These are phyloP conservation scores for Populus hybrid DNA, from an alignment of 441 rosid species.

Conservation along the genomic window DNA sequence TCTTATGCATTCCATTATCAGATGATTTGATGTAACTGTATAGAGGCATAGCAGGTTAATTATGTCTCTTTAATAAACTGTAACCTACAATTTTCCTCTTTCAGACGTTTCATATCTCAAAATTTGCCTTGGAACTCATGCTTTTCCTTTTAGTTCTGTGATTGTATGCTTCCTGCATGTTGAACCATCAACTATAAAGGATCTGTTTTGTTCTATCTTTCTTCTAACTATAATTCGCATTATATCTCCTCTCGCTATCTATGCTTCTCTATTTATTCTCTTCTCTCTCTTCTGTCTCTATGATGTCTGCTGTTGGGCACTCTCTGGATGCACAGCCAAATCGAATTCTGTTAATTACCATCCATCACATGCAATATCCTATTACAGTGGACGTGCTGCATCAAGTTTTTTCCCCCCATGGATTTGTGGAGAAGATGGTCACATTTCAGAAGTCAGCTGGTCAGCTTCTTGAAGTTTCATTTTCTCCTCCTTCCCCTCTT, in stretches of 20 bases:
- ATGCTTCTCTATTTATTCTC: conserved; percentile 49
- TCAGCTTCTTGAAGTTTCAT: conserved; percentile 61
- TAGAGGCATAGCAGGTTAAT: neutral
- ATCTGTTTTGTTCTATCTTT: conserved; percentile 1
- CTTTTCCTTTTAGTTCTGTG: neutral
- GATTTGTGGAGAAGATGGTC: conserved; percentile 97
- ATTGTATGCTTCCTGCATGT: conserved; percentile 12
- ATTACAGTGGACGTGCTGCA: conserved; percentile 99
- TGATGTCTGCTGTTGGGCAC: conserved; percentile 60
- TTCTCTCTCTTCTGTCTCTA: conserved; percentile 56
- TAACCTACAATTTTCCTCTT: neutral
- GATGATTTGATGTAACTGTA: neutral
- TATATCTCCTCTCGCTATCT: conserved; percentile 38
- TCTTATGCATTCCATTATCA: conserved; percentile 1
- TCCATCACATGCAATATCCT: conserved; percentile 98
- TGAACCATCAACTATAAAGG: conserved; percentile 10
- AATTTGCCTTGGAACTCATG: neutral
- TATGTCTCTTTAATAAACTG: neutral
- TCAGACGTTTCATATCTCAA: neutral
- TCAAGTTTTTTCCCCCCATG: conserved; percentile 96
- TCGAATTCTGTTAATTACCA: conserved; percentile 93
- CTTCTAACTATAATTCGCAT: conserved; percentile 23
- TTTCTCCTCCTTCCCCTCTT: conserved; percentile 29
- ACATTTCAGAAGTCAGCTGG: conserved; percentile 99
- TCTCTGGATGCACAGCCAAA: conserved; percentile 82